Evolutionary conservation across 2,329 filamentous ascomycete species (phyloP).

Genomic region (Colletotrichum tanaceti): DNA sequence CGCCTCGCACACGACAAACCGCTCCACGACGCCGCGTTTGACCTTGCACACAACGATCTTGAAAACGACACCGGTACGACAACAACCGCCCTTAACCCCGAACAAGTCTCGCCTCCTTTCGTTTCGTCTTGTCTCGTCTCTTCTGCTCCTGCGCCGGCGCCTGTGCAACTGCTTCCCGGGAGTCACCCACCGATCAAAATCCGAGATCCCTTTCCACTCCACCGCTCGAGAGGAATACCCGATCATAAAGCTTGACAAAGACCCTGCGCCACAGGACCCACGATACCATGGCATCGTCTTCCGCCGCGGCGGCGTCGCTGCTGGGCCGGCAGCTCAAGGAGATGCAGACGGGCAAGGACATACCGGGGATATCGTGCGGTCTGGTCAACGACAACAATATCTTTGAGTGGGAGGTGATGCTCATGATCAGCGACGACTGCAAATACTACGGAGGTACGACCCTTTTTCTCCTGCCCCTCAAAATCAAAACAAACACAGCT

Average conservation of each 20-base stretch:
- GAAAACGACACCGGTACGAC: background rate
- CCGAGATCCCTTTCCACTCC: no score
- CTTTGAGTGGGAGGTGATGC: slow-evolving; percentile 98
- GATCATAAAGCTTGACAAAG: background rate
- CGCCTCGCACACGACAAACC: slow-evolving; percentile 6
- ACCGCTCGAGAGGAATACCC: background rate
- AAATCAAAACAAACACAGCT: background rate
- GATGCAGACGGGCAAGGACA: slow-evolving; percentile 91
- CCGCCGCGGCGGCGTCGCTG: slow-evolving; percentile 74
- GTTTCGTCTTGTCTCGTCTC: no score
- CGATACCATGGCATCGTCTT: slow-evolving; percentile 54
- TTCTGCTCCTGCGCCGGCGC: background rate
- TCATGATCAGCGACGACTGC: slow-evolving; percentile 96
- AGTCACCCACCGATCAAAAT: slow-evolving; percentile 4
- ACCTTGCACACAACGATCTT: background rate
- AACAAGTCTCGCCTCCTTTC: no score
- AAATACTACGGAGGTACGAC: slow-evolving; percentile 87
- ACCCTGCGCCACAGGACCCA: background rate
- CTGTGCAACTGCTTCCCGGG: background rate
- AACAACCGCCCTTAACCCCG: background rate
- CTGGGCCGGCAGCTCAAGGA: slow-evolving; percentile 90
- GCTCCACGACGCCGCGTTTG: no score
- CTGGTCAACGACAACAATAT: slow-evolving; percentile 86
- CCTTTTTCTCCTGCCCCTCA: slow-evolving; percentile 1
- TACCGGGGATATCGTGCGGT: slow-evolving; percentile 94